Percentiles rank a stretch among this genome's conserved stretches.
Conservation (phyloP, 768 basidiomycete genomes). For the Chalciporus pseudorubinellus region DNA sequence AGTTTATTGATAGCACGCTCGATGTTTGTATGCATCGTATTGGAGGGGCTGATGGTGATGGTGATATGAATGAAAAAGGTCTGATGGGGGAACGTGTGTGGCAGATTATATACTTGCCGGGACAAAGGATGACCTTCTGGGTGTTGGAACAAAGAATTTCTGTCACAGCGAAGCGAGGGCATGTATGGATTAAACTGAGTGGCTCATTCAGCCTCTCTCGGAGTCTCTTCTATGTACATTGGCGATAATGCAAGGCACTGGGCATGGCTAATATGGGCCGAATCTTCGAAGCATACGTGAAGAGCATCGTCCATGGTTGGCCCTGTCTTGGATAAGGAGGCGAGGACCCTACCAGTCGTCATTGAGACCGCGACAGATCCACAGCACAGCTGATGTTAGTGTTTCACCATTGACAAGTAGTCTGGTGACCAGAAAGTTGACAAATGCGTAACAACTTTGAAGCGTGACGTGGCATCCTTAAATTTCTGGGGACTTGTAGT, state of each 20-base stretch:
- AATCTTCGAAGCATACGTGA: neutral
- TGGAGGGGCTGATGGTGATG: neutral
- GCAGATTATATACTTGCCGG: neutral
- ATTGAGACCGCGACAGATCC: neutral
- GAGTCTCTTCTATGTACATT: too few species aligned
- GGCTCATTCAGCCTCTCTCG: neutral
- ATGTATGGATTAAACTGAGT: neutral
- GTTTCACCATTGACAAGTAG: too few species aligned
- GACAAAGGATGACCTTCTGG: neutral
- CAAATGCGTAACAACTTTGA: too few species aligned
- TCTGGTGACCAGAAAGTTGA: too few species aligned
- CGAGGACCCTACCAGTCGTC: neutral
- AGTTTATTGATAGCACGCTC: slow-evolving; percentile 10
- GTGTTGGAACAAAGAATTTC: slow-evolving; percentile 8
- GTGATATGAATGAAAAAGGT: neutral
- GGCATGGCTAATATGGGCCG: neutral
- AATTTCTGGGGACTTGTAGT: too few species aligned
- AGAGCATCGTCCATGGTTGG: neutral
- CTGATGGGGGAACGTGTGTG: neutral
- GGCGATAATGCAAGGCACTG: neutral
- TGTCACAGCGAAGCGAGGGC: neutral
- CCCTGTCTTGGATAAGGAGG: neutral
- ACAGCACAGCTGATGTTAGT: too few species aligned
- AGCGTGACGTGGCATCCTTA: too few species aligned
- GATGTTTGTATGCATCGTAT: slow-evolving; percentile 14